These are phyloP conservation scores for Fusarium sp. DNA, from an alignment of 2,329 filamentous ascomycete species.

Conservation along the genomic window DNA sequence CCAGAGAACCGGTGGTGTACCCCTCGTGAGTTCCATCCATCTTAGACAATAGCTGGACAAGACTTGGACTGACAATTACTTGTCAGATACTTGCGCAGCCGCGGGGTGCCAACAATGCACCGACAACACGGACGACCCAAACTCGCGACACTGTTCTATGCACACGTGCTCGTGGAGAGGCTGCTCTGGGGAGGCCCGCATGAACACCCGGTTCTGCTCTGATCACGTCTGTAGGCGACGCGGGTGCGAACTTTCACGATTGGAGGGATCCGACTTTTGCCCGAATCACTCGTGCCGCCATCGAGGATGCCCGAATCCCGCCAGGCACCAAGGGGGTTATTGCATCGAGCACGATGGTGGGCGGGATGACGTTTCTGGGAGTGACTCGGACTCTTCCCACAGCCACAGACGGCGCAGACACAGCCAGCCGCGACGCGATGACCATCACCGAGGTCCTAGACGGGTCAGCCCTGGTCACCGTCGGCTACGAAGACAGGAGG, in stretches of 20 bases:
- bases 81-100: slow-evolving; percentile 25
- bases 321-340: slow-evolving; percentile 9
- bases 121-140: neutral
- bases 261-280: neutral
- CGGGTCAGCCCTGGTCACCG: neutral
- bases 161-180: slow-evolving; percentile 25
- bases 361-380: neutral
- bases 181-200: neutral
- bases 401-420: slow-evolving; percentile 9
- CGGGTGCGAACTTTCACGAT: neutral
- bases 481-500: neutral
- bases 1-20: slow-evolving; percentile 16
- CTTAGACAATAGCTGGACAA: neutral
- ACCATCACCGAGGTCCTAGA: neutral
- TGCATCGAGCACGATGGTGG: slow-evolving; percentile 15
- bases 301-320: neutral
- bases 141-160: slow-evolving; percentile 12
- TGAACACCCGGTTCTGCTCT: slow-evolving; percentile 1
- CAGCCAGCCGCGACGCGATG: neutral
- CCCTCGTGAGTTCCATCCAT: slow-evolving; percentile 12
- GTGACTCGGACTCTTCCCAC: neutral
- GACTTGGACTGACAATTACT: neutral
- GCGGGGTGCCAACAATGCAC: neutral
- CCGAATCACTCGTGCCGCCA: slow-evolving; percentile 10
- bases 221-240: slow-evolving; percentile 8